Percentiles rank a stretch among this genome's conserved stretches.
Conservation (phyloP, 2,329 filamentous ascomycete species). For the Trichoderma arundinaceum region DNA sequence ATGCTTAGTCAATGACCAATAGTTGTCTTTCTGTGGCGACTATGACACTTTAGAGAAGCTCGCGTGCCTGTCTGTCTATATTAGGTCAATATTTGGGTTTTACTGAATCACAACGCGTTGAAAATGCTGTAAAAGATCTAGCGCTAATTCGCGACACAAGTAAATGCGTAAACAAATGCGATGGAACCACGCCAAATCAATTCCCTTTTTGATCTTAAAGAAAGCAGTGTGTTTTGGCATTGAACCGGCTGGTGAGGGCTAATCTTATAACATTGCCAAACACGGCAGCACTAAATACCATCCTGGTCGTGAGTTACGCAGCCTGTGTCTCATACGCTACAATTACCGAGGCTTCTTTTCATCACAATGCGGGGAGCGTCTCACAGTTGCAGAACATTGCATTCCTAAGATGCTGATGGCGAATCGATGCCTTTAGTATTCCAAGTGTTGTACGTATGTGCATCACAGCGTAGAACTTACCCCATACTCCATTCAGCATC, state of each 20-base stretch:
- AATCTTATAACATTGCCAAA: slow-evolving; percentile 23
- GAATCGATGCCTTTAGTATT: background rate
- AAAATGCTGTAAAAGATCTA: too few relatives aligned
- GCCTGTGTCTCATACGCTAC: slow-evolving; percentile 6
- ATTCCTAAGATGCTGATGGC: background rate
- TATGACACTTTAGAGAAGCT: background rate
- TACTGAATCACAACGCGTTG: background rate
- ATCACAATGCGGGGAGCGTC: slow-evolving; percentile 24
- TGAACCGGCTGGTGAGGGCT: background rate
- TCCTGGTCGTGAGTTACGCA: slow-evolving; percentile 12
- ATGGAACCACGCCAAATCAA: background rate
- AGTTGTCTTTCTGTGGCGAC: background rate
- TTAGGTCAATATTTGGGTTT: background rate
- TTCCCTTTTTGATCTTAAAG: background rate
- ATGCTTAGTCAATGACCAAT: slow-evolving; percentile 1
- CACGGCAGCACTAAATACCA: slow-evolving; percentile 9
- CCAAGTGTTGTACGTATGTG: background rate
- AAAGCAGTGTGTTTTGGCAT: background rate
- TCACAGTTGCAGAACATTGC: background rate
- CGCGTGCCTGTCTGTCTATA: background rate
- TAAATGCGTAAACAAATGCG: background rate
- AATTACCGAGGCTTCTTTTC: slow-evolving; percentile 20
- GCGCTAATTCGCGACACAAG: background rate
- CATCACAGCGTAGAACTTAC: background rate
- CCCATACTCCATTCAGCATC: background rate